These are phyloP conservation scores for Cryphonectria carpinicola DNA, from an alignment of 2,329 filamentous ascomycete species.

Conservation along the genomic window DNA sequence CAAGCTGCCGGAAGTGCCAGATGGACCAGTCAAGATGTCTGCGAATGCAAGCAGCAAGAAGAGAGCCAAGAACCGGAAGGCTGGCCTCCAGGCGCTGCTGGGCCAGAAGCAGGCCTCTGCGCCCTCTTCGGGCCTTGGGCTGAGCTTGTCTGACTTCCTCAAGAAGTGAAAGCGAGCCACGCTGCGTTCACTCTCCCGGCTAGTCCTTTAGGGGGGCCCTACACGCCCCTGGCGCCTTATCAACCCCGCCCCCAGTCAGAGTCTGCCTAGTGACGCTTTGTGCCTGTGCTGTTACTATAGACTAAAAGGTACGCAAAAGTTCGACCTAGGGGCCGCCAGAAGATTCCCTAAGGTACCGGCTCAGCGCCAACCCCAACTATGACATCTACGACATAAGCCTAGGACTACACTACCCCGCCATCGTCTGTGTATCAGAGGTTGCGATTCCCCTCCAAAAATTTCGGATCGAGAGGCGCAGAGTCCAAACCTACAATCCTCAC, in stretches of 20 bases:
- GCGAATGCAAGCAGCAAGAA: constrained; percentile 66
- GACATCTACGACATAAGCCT: constrained; percentile 38
- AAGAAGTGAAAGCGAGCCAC: constrained; percentile 36
- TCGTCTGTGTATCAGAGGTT: constrained; percentile 32
- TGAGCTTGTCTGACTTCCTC: constrained; percentile 63
- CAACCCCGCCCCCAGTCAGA: background rate
- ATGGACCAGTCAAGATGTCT: constrained; percentile 40
- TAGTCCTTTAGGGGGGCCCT: background rate
- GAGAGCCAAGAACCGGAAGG: constrained; percentile 66
- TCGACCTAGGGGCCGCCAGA: constrained; percentile 19
- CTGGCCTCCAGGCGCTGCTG: constrained; percentile 68
- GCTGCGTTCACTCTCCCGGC: background rate
- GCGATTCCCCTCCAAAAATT: constrained; percentile 44
- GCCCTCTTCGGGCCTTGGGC: constrained; percentile 42
- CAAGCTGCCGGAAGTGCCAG: constrained; percentile 12
- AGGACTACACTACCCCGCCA: constrained; percentile 42
- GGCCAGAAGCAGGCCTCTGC: constrained; percentile 51
- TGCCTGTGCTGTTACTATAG: background rate
- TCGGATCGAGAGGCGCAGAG: constrained; percentile 24
- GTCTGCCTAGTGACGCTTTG: background rate
- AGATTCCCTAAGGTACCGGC: constrained; percentile 35
- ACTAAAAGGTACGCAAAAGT: background rate
- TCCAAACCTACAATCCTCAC: background rate
- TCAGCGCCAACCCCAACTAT: background rate
- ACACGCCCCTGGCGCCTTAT: background rate